Percentiles rank a stretch among this genome's conserved stretches.
Evolutionary conservation across 2,329 filamentous ascomycete genomes (phyloP).

Genomic region (Xylaria sp.): DNA sequence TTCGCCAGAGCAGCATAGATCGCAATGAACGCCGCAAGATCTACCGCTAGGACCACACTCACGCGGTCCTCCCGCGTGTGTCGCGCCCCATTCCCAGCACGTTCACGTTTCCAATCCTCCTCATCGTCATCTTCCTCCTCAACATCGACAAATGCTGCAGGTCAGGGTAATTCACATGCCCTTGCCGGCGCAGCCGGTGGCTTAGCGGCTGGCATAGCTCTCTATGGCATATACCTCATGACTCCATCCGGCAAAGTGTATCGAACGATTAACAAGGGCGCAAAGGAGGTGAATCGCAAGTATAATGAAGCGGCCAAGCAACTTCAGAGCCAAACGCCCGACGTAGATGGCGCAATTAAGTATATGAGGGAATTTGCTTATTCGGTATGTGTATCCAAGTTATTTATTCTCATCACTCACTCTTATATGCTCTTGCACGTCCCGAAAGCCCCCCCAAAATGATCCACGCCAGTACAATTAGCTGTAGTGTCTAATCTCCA

Average conservation of each 20-base stretch:
- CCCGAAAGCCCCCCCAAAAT: neutral
- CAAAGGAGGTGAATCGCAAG: slow-evolving; percentile 68
- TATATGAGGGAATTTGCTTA: slow-evolving; percentile 74
- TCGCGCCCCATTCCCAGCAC: slow-evolving; percentile 36
- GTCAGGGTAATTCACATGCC: slow-evolving; percentile 50
- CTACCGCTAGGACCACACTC: slow-evolving; percentile 26
- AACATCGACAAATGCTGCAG: slow-evolving; percentile 35
- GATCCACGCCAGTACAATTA: neutral
- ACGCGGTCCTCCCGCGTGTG: slow-evolving; percentile 31
- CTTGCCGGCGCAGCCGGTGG: slow-evolving; percentile 58
- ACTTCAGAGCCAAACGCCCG: slow-evolving; percentile 70
- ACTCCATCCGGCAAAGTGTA: slow-evolving; percentile 57
- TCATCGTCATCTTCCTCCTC: slow-evolving; percentile 50
- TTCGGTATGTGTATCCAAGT: slow-evolving; percentile 50
- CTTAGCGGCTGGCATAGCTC: slow-evolving; percentile 55
- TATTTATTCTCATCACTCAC: neutral
- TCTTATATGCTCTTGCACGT: neutral
- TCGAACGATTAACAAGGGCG: slow-evolving; percentile 59
- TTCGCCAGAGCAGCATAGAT: neutral
- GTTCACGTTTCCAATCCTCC: slow-evolving; percentile 56
- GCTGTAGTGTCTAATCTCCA: neutral
- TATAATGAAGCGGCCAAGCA: slow-evolving; percentile 69
- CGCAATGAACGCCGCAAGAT: slow-evolving; percentile 36
- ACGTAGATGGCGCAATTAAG: slow-evolving; percentile 72
- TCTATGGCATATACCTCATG: slow-evolving; percentile 58